Evolutionary conservation across 2,329 filamentous ascomycete species (phyloP).

Genomic region (Gyromitra esculenta): DNA sequence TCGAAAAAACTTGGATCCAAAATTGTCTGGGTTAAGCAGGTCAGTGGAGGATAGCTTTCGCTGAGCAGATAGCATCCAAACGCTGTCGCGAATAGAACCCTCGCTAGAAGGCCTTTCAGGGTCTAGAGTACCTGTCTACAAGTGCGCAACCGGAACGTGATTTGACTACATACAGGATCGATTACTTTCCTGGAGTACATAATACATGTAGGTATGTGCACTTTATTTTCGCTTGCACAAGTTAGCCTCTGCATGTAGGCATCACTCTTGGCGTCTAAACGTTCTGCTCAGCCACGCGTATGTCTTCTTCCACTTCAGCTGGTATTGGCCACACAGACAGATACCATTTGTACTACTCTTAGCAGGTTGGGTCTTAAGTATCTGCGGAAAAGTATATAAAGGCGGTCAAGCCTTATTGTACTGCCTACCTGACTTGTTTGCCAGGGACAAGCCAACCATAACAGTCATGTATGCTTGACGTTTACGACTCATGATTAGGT

Average conservation of each 20-base stretch:
- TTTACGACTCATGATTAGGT: constrained; percentile 8
- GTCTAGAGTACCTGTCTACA: neutral
- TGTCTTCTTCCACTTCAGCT: neutral
- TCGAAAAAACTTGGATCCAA: too few species aligned
- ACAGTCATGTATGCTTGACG: neutral
- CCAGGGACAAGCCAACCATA: neutral
- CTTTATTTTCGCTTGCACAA: neutral
- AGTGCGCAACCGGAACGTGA: neutral
- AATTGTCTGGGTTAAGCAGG: too few species aligned
- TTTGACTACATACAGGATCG: neutral
- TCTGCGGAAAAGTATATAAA: constrained; percentile 5
- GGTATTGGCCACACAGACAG: too few species aligned
- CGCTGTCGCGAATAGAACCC: too few species aligned
- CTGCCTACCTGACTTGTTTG: neutral
- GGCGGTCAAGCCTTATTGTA: neutral
- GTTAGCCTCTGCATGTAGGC: neutral
- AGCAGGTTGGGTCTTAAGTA: neutral
- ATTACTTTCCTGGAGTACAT: neutral
- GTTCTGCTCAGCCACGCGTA: neutral
- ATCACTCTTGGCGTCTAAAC: neutral
- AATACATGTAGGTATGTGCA: neutral
- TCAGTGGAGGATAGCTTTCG: too few species aligned
- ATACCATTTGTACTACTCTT: neutral
- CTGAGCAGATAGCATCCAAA: too few species aligned
- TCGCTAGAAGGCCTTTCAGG: too few species aligned